phyloP scores from a whole-genome alignment of 1,284 basidiomycete species.

The Xerocomus amazonicus region DNA sequence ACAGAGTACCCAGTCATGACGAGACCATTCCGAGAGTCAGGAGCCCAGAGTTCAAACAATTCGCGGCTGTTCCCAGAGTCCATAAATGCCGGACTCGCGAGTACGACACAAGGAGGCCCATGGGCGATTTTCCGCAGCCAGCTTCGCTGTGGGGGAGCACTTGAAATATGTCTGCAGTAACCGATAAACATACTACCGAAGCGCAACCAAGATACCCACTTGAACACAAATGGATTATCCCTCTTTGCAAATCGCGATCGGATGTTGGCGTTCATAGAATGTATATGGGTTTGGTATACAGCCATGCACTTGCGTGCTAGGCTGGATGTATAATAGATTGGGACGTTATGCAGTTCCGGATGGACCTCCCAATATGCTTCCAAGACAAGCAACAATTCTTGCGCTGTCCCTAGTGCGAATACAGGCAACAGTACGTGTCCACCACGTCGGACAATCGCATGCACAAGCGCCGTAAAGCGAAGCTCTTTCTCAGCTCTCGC shows the following conservation, averaged over 20 bases:
- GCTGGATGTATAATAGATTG: conserved; percentile 94
- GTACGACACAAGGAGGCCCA: conserved; percentile 90
- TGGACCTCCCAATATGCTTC: conserved; percentile 98
- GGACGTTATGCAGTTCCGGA: conserved; percentile 90
- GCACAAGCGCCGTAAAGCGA: conserved; percentile 86
- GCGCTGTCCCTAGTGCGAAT: conserved; percentile 93
- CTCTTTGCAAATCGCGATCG: conserved; percentile 82
- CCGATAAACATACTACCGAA: conserved; percentile 1
- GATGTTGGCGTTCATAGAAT: conserved; percentile 92
- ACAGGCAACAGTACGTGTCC: conserved; percentile 93
- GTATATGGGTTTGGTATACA: conserved; percentile 94
- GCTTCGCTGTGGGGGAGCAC: conserved; percentile 70
- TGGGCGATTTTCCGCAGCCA: conserved; percentile 83
- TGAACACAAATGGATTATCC: conserved; percentile 97
- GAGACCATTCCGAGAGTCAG: conserved; percentile 91
- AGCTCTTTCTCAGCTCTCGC: conserved; percentile 89
- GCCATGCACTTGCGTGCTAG: conserved; percentile 96
- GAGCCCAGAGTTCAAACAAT: conserved; percentile 93
- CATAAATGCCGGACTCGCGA: conserved; percentile 96
- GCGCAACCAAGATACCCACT: conserved; percentile 49
- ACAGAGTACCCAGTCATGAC: conserved; percentile 98
- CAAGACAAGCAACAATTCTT: conserved; percentile 90
- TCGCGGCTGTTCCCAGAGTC: conserved; percentile 89
- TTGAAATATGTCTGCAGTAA: conserved; percentile 70
- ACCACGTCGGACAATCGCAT: conserved; percentile 87